Percentiles rank a stretch among this genome's conserved stretches.
These are phyloP conservation scores for Pythium chondricola DNA, from an alignment of 352 stramenopile genomes.

Conservation along the genomic window DNA sequence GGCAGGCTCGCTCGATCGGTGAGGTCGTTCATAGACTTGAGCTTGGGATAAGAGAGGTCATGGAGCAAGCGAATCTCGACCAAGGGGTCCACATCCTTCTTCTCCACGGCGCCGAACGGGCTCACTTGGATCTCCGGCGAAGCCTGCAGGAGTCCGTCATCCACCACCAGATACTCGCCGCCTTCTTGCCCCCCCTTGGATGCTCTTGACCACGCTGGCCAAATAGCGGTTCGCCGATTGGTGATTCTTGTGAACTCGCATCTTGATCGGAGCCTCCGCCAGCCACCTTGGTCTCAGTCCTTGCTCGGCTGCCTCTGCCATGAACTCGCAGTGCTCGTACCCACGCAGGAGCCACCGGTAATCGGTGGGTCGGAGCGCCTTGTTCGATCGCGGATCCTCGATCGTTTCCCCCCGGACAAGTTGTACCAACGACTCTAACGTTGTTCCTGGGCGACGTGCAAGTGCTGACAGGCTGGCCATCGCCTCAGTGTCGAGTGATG, in stretches of 20 bases:
- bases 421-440: not conserved
- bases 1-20: not conserved
- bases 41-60: not conserved
- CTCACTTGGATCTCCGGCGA: constrained; percentile 5
- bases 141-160: not conserved
- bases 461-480: not conserved
- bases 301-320: not conserved
- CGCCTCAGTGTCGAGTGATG: not conserved
- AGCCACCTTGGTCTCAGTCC: not conserved
- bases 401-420: constrained; percentile 1
- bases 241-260: not conserved
- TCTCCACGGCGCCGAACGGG: constrained; percentile 7
- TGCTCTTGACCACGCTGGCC: not conserved
- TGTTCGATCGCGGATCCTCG: constrained; percentile 3
- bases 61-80: constrained; percentile 5
- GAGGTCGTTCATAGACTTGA: not conserved
- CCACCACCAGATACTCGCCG: constrained; percentile 14
- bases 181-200: constrained; percentile 6
- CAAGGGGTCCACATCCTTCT: not conserved
- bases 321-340: not conserved
- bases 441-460: not conserved
- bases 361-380: constrained; percentile 1
- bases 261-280: not conserved
- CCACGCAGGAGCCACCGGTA: not conserved
- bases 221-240: not conserved